phyloP scores from a whole-genome alignment of 768 basidiomycete genomes.

The Multifurca ochricompacta region DNA sequence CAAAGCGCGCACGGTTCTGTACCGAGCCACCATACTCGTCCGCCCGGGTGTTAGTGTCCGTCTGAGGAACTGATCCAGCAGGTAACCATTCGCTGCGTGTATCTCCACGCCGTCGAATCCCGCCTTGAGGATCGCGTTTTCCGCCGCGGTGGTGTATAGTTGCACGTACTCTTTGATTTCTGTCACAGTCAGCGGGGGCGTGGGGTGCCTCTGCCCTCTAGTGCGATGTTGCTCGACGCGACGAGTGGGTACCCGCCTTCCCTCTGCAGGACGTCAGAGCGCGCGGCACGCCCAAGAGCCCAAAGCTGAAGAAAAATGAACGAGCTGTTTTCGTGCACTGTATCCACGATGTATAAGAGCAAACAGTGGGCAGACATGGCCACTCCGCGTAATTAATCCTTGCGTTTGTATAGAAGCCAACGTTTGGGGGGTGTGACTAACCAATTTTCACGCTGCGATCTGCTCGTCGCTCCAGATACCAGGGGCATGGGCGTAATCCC shows the following conservation, averaged over 20 bases:
- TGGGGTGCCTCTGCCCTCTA: not conserved
- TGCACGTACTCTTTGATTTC: slow-evolving; percentile 25
- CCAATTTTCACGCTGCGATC: slow-evolving; percentile 41
- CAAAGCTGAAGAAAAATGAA: slow-evolving; percentile 33
- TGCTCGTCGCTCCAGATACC: slow-evolving; percentile 61
- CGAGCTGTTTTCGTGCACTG: slow-evolving; percentile 30
- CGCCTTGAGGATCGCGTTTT: slow-evolving; percentile 30
- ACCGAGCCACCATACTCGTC: slow-evolving; percentile 41
- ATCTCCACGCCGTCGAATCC: slow-evolving; percentile 29
- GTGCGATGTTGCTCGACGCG: not conserved
- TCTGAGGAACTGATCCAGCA: slow-evolving; percentile 34
- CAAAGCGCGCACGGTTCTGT: slow-evolving; percentile 39
- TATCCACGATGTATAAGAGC: slow-evolving; percentile 16
- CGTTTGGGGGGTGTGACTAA: too few species aligned
- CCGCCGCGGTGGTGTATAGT: slow-evolving; percentile 30
- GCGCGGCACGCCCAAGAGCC: slow-evolving; percentile 31
- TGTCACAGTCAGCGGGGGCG: slow-evolving; percentile 23
- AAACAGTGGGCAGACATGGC: too few species aligned
- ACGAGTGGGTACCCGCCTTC: slow-evolving; percentile 1
- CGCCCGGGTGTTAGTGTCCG: slow-evolving; percentile 32
- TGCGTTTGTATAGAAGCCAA: too few species aligned
- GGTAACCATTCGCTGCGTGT: slow-evolving; percentile 28
- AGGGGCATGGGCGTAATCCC: slow-evolving; percentile 44
- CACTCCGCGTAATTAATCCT: too few species aligned
- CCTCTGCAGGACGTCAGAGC: not conserved